These are phyloP conservation scores for Cladosporium phlei DNA, from an alignment of 2,329 filamentous ascomycete species.

Conservation along the genomic window DNA sequence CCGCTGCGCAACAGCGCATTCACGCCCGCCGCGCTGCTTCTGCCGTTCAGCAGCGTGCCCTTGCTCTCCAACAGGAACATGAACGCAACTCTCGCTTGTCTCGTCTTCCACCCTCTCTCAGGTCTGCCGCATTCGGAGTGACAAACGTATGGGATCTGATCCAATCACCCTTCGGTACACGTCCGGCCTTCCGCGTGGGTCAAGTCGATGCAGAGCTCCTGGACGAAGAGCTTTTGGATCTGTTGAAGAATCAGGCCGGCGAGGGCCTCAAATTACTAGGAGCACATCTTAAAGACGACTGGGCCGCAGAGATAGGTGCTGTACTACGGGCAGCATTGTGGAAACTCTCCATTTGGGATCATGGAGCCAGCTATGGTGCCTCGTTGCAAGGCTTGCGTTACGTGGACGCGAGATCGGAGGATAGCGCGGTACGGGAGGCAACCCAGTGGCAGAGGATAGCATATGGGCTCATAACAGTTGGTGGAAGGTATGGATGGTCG, in stretches of 20 bases:
- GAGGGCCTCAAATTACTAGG: constrained; percentile 86
- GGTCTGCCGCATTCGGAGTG: constrained; percentile 35
- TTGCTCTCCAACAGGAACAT: constrained; percentile 7
- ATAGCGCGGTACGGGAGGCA: constrained; percentile 55
- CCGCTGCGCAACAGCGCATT: constrained; percentile 82
- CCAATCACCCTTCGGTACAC: constrained; percentile 69
- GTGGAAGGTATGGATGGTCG: constrained; percentile 83
- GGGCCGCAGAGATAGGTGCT: constrained; percentile 78
- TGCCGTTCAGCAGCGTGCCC: constrained; percentile 39
- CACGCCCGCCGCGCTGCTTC: constrained; percentile 70
- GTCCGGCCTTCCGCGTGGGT: constrained; percentile 84
- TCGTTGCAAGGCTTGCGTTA: constrained; percentile 87
- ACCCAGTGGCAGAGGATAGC: constrained; percentile 76
- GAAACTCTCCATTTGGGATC: constrained; percentile 95
- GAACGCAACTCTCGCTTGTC: constrained; percentile 26
- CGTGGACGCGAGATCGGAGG: constrained; percentile 64
- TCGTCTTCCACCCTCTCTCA: constrained; percentile 51
- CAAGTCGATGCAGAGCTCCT: constrained; percentile 94
- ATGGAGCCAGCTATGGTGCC: constrained; percentile 91
- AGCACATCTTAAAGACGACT: constrained; percentile 75
- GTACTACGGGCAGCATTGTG: constrained; percentile 74
- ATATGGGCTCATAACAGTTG: constrained; percentile 81
- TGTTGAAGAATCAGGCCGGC: constrained; percentile 79
- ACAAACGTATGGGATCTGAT: constrained; percentile 61
- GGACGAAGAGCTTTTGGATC: constrained; percentile 83